Percentiles rank a stretch among this genome's conserved stretches.
Evolutionary conservation across 2,329 filamentous ascomycete species (phyloP).

Genomic region (Aspergillus udagawae): DNA sequence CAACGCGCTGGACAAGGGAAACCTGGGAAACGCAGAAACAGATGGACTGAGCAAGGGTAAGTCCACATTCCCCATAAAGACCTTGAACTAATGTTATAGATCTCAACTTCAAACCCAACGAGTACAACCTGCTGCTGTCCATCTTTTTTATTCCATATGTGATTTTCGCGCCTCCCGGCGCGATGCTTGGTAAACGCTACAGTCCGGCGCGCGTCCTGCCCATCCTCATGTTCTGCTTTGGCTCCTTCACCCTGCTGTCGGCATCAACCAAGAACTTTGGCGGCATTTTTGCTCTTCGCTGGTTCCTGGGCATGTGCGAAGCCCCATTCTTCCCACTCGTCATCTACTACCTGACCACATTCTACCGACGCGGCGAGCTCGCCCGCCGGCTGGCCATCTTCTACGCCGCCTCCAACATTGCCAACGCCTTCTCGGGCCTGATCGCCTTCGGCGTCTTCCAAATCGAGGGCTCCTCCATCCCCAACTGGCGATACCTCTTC

Average conservation of each 20-base stretch:
- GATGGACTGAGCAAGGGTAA: slow-evolving; percentile 44
- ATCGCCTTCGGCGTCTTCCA: slow-evolving; percentile 61
- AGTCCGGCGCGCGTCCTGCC: slow-evolving; percentile 62
- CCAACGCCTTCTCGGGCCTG: slow-evolving; percentile 61
- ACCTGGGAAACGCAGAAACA: slow-evolving; percentile 56
- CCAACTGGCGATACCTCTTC: slow-evolving; percentile 52
- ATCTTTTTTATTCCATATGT: slow-evolving; percentile 77
- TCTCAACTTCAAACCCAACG: slow-evolving; percentile 56
- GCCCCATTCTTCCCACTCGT: slow-evolving; percentile 67
- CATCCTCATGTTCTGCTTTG: slow-evolving; percentile 66
- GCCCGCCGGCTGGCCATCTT: slow-evolving; percentile 68
- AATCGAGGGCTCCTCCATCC: slow-evolving; percentile 46
- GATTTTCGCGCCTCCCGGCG: slow-evolving; percentile 62
- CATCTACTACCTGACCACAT: slow-evolving; percentile 61
- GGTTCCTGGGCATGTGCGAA: slow-evolving; percentile 67
- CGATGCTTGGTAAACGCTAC: slow-evolving; percentile 65
- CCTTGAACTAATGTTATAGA: slow-evolving; percentile 22
- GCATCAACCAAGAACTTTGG: slow-evolving; percentile 57
- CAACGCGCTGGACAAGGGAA: slow-evolving; percentile 50
- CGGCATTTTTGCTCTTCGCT: slow-evolving; percentile 63
- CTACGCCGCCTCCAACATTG: slow-evolving; percentile 72
- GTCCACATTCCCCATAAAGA: background rate
- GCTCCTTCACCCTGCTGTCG: slow-evolving; percentile 59
- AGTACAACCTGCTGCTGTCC: slow-evolving; percentile 66
- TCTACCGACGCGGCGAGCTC: slow-evolving; percentile 68